These are phyloP conservation scores for Boletus sensibilis DNA, from an alignment of 768 basidiomycete species.

Conservation along the genomic window DNA sequence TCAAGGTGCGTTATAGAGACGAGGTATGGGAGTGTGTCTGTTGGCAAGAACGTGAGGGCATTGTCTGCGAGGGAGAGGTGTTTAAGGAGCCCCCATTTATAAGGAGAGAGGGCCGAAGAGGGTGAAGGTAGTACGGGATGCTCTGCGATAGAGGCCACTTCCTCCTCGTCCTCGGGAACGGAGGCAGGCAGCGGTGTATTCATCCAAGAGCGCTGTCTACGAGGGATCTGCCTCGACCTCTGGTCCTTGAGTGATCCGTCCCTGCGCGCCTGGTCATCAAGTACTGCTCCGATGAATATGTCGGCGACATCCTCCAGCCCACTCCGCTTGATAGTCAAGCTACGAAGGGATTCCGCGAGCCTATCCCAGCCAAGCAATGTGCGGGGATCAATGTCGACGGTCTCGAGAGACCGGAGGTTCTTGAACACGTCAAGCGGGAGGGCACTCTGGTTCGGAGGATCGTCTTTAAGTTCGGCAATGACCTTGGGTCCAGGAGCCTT, in stretches of 20 bases:
- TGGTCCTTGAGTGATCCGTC: conserved; percentile 51
- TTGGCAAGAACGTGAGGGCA: conserved; percentile 75
- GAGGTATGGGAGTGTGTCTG: conserved; percentile 62
- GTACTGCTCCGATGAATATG: conserved; percentile 70
- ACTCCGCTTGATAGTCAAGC: conserved; percentile 74
- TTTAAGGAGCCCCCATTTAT: conserved; percentile 75
- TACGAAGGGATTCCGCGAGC: conserved; percentile 65
- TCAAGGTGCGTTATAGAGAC: conserved; percentile 80
- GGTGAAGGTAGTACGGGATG: conserved; percentile 28
- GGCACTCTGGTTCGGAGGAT: conserved; percentile 70
- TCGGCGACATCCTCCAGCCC: conserved; percentile 81
- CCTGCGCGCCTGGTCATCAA: conserved; percentile 70
- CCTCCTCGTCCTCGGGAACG: conserved; percentile 52
- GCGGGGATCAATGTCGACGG: conserved; percentile 79
- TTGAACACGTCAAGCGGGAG: conserved; percentile 84
- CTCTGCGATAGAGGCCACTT: conserved; percentile 9
- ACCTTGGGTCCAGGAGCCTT: conserved; percentile 61
- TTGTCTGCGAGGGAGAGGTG: conserved; percentile 80
- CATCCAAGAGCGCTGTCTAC: conserved; percentile 47
- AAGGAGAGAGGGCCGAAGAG: conserved; percentile 45
- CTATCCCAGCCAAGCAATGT: conserved; percentile 81
- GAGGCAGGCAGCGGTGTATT: conserved; percentile 53
- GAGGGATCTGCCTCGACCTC: conserved; percentile 45
- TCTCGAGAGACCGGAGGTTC: conserved; percentile 74
- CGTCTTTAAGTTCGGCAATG: conserved; percentile 66